These are phyloP conservation scores for Agrocybe praecox DNA, from an alignment of 768 basidiomycete genomes.

Conservation along the genomic window DNA sequence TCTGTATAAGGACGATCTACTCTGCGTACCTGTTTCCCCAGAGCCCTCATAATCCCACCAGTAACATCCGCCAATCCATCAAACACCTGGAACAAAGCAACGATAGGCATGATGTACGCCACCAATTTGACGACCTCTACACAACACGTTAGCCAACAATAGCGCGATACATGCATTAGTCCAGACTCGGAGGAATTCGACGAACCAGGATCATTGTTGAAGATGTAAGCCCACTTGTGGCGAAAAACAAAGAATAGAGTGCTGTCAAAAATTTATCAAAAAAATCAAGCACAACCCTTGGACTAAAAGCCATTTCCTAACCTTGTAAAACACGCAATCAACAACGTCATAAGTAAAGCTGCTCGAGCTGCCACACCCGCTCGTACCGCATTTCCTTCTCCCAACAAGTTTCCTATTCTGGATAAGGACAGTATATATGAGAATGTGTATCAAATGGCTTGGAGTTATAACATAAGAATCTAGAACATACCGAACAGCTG, in stretches of 20 bases:
- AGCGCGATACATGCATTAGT: not conserved
- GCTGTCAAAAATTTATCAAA: slow-evolving; percentile 29
- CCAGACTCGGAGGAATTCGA: not conserved
- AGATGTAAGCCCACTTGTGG: slow-evolving; percentile 69
- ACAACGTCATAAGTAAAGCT: slow-evolving; percentile 65
- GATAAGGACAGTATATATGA: not conserved
- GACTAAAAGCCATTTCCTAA: slow-evolving; percentile 17
- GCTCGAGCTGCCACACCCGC: slow-evolving; percentile 70
- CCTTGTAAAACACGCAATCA: slow-evolving; percentile 66
- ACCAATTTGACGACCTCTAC: slow-evolving; percentile 61
- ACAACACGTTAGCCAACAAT: slow-evolving; percentile 13
- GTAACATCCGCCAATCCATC: slow-evolving; percentile 74
- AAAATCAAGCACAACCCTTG: not conserved
- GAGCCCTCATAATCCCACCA: slow-evolving; percentile 78
- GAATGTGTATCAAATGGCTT: not conserved
- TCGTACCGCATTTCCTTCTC: slow-evolving; percentile 73
- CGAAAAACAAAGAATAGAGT: slow-evolving; percentile 61
- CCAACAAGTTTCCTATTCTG: slow-evolving; percentile 88
- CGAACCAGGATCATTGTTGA: slow-evolving; percentile 65
- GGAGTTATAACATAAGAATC: not conserved
- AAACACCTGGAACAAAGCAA: slow-evolving; percentile 83
- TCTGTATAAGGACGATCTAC: not conserved
- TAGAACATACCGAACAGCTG: slow-evolving; percentile 71
- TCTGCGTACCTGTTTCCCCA: slow-evolving; percentile 63
- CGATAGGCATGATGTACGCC: slow-evolving; percentile 72